phyloP scores from a whole-genome alignment of 345 rosid genomes.

The Sonneratia alba region DNA sequence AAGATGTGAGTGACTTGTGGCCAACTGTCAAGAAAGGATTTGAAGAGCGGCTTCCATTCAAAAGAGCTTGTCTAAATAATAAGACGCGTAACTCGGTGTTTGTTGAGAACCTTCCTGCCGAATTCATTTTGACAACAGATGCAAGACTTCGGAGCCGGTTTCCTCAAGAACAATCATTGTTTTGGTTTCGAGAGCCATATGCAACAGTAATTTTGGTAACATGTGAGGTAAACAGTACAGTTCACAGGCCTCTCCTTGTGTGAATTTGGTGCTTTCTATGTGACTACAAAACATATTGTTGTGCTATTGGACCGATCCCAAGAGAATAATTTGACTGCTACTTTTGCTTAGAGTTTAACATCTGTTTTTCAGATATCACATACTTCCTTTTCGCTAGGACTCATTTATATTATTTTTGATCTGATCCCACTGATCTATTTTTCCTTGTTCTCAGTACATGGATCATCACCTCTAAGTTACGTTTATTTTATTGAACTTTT shows the following conservation, averaged over 20 bases:
- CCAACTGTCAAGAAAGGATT: slow-evolving; percentile 60
- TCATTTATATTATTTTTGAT: too few relatives aligned
- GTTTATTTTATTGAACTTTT: background rate
- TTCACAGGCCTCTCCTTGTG: background rate
- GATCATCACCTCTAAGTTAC: background rate
- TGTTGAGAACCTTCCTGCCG: slow-evolving; percentile 74
- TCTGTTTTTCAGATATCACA: background rate
- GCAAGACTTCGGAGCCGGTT: slow-evolving; percentile 84
- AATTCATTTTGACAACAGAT: slow-evolving; percentile 81
- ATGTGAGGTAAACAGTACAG: slow-evolving; percentile 61
- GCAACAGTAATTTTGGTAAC: slow-evolving; percentile 87
- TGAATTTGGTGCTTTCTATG: background rate
- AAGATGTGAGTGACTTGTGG: slow-evolving; percentile 96
- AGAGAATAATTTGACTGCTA: too few relatives aligned
- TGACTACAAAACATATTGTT: background rate
- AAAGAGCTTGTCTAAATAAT: slow-evolving; percentile 67
- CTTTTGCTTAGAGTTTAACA: background rate
- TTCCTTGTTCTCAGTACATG: background rate
- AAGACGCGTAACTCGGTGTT: slow-evolving; percentile 74
- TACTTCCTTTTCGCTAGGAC: background rate
- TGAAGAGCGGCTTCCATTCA: slow-evolving; percentile 63
- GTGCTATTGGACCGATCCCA: background rate
- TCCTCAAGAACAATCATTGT: slow-evolving; percentile 75
- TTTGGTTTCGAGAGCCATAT: slow-evolving; percentile 91
- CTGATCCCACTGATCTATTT: background rate